phyloP scores from a whole-genome alignment of 306 rosid species.

The Prunus armeniaca region DNA sequence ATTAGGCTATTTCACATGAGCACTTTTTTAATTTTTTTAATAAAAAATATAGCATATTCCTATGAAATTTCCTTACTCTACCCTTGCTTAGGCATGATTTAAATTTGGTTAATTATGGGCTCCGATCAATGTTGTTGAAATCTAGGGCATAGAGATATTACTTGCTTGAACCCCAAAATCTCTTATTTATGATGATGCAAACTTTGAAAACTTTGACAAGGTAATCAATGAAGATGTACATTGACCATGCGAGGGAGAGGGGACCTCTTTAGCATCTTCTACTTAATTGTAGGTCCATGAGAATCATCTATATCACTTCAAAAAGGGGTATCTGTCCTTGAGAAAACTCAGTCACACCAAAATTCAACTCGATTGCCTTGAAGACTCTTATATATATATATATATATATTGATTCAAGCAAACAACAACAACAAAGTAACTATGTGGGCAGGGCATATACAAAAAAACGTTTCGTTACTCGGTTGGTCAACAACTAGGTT shows the following conservation, averaged over 20 bases:
- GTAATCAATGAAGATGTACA: conserved; percentile 5
- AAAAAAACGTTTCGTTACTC: conserved; percentile 15
- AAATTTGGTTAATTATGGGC: not conserved
- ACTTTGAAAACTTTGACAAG: conserved; percentile 17
- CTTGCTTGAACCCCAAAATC: conserved; percentile 1
- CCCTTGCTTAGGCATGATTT: not conserved
- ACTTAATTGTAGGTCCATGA: conserved; percentile 39
- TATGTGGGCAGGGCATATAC: not conserved
- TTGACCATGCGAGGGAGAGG: not conserved
- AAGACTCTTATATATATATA: conserved; percentile 9
- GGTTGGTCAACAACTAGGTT: conserved; percentile 24
- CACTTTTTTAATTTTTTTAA: too few relatives aligned
- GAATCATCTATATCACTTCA: conserved; percentile 36
- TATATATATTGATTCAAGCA: too few relatives aligned
- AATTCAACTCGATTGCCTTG: conserved; percentile 21
- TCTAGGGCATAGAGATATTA: not conserved
- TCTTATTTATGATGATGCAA: conserved; percentile 12
- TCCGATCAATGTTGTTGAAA: not conserved
- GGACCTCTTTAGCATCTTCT: conserved; percentile 35
- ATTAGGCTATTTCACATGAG: too few relatives aligned
- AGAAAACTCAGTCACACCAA: not conserved
- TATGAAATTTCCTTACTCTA: too few relatives aligned
- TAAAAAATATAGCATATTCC: too few relatives aligned
- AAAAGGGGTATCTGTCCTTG: conserved; percentile 22
- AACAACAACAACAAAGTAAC: conserved; percentile 23